A percentile compares a stretch with the other conserved stretches of the same genome.
These are phyloP conservation scores for Cercospora janseana DNA, from an alignment of 2,329 filamentous ascomycete species.

Conservation along the genomic window DNA sequence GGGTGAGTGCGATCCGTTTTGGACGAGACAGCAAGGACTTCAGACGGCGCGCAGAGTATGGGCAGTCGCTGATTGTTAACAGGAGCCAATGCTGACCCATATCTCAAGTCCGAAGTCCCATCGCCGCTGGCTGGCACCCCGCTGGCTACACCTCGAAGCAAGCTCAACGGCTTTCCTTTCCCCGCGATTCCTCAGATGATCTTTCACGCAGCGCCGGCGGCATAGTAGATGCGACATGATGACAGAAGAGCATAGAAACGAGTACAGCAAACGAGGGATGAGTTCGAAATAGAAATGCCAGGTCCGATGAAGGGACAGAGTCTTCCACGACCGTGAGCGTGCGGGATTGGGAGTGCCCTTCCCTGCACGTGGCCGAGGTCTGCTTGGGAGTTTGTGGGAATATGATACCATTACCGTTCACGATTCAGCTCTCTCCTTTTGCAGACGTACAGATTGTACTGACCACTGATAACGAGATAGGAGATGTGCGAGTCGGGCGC, in stretches of 20 bases:
- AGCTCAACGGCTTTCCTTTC: slow-evolving; percentile 7
- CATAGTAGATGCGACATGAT: slow-evolving; percentile 8
- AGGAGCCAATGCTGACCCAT: slow-evolving; percentile 3
- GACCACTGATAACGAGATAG: too few relatives aligned
- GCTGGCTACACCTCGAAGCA: slow-evolving; percentile 11
- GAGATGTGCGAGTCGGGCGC: background rate
- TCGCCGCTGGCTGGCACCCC: slow-evolving; percentile 5
- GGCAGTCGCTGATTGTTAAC: background rate
- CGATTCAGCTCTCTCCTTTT: background rate
- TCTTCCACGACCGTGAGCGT: too few relatives aligned
- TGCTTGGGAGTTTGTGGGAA: slow-evolving; percentile 4
- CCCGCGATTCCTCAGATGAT: slow-evolving; percentile 7
- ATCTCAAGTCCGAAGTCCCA: slow-evolving; percentile 6
- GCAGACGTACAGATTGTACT: background rate
- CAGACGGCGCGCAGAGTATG: too few relatives aligned
- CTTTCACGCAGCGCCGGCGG: slow-evolving; percentile 2
- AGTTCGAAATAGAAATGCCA: slow-evolving; percentile 10
- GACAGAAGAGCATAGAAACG: slow-evolving; percentile 4
- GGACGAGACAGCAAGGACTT: too few relatives aligned
- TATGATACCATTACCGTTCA: slow-evolving; percentile 9
- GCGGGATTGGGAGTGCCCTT: too few relatives aligned
- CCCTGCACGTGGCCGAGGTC: too few relatives aligned
- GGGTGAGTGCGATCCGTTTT: slow-evolving; percentile 23
- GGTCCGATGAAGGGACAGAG: slow-evolving; percentile 2
- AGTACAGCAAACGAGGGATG: slow-evolving; percentile 1